phyloP scores from a whole-genome alignment of 1,139 yeast genomes.

The Meyerozyma elateridarum region DNA sequence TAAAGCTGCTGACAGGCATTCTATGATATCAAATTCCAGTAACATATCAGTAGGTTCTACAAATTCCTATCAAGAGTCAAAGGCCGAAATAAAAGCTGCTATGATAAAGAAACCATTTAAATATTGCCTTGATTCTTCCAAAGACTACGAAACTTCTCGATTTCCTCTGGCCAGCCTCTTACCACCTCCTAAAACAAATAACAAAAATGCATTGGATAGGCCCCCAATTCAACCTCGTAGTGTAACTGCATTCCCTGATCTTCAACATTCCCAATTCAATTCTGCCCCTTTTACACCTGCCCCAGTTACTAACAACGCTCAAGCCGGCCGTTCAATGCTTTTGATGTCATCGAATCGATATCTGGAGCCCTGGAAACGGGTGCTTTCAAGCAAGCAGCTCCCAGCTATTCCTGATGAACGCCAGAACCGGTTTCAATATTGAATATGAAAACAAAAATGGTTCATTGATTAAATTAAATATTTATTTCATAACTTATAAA shows the following conservation, averaged over 20 bases:
- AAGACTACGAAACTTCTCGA: slow-evolving; percentile 30
- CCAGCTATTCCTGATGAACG: slow-evolving; percentile 5
- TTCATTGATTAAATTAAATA: slow-evolving; percentile 6
- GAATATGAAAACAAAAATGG: not conserved
- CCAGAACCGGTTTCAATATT: slow-evolving; percentile 3
- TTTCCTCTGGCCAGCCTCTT: slow-evolving; percentile 16
- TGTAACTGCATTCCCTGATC: slow-evolving; percentile 4
- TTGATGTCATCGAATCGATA: slow-evolving; percentile 3
- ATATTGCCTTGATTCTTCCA: slow-evolving; percentile 29
- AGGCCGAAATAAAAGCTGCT: slow-evolving; percentile 16
- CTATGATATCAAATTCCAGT: not conserved
- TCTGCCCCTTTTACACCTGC: slow-evolving; percentile 2
- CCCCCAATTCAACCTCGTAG: slow-evolving; percentile 3
- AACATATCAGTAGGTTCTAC: not conserved
- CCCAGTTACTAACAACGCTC: not conserved
- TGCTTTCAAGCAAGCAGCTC: slow-evolving; percentile 8
- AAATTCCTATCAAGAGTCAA: slow-evolving; percentile 8
- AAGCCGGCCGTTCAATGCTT: slow-evolving; percentile 5
- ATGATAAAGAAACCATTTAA: slow-evolving; percentile 30
- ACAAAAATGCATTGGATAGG: slow-evolving; percentile 1
- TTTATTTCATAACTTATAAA: slow-evolving; percentile 1
- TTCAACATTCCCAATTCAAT: not conserved
- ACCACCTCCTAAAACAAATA: slow-evolving; percentile 3
- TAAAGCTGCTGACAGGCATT: not conserved
- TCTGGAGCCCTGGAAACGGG: slow-evolving; percentile 10